Conservation (phyloP, 2,329 filamentous ascomycete genomes). For the Cercospora nicotianae region DNA sequence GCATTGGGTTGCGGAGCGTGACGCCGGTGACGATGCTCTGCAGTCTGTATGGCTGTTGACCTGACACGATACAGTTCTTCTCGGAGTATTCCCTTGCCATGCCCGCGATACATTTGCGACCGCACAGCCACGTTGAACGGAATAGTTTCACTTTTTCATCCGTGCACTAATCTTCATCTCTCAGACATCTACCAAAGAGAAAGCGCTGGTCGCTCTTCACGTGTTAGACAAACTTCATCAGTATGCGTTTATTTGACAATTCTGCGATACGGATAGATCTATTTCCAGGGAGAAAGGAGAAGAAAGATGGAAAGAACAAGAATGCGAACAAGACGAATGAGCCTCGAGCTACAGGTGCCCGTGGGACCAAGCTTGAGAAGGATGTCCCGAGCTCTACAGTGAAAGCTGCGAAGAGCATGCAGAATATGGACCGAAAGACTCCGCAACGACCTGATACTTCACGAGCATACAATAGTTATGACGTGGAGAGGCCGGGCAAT, state of each 20-base stretch:
- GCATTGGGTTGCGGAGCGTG: not conserved
- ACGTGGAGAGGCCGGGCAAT: not conserved
- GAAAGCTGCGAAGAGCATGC: conserved; percentile 11
- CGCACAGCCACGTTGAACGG: not conserved
- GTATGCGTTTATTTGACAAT: conserved; percentile 20
- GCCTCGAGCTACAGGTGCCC: not conserved
- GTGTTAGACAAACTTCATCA: not conserved
- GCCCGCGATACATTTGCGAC: conserved; percentile 6
- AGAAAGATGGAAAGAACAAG: conserved; percentile 12
- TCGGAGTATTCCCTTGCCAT: not conserved
- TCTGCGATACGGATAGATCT: conserved; percentile 20
- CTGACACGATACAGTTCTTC: conserved; percentile 1
- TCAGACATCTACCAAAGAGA: not conserved
- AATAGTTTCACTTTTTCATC: not conserved
- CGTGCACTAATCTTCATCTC: not conserved
- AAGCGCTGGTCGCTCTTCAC: conserved; percentile 6
- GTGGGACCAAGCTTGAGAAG: not conserved
- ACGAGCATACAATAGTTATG: not conserved
- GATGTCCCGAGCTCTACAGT: not conserved
- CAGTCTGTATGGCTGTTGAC: not conserved
- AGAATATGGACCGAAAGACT: not conserved
- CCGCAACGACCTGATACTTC: conserved; percentile 1
- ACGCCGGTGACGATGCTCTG: conserved; percentile 10
- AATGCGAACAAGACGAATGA: not conserved
- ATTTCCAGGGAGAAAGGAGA: conserved; percentile 16